These are phyloP conservation scores for Fragilaria crotonensis DNA, from an alignment of 108 stramenopile genomes.

Conservation along the genomic window DNA sequence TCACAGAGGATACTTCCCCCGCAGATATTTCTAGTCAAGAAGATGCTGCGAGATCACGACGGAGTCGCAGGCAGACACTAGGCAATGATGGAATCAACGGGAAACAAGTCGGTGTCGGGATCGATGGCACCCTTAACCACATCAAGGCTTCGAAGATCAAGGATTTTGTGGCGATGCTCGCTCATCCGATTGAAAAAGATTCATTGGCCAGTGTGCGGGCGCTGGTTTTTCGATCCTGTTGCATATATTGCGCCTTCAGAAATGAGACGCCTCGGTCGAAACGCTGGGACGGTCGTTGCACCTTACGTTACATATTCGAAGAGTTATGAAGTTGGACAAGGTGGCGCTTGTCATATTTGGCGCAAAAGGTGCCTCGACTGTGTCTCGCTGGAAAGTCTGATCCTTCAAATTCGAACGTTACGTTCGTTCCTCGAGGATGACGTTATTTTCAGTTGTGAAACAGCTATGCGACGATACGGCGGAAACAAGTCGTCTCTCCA, in stretches of 20 bases:
- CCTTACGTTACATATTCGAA: conserved; percentile 55
- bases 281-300: conserved; percentile 46
- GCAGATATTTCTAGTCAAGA: too few relatives aligned
- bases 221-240: conserved; percentile 47
- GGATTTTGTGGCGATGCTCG: not conserved
- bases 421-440: conserved; percentile 46
- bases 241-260: conserved; percentile 32
- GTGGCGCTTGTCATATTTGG: conserved; percentile 63
- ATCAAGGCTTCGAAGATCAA: not conserved
- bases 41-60: too few relatives aligned
- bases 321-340: conserved; percentile 74
- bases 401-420: conserved; percentile 40
- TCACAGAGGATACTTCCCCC: too few relatives aligned
- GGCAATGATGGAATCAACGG: too few relatives aligned
- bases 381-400: conserved; percentile 43
- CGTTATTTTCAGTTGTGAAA: conserved; percentile 36
- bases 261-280: conserved; percentile 50
- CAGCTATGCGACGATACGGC: conserved; percentile 17
- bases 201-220: conserved; percentile 61
- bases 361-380: conserved; percentile 47
- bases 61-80: too few relatives aligned
- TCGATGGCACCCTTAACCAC: too few relatives aligned
- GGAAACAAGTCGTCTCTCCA: conserved; percentile 18
- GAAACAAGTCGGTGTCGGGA: too few relatives aligned
- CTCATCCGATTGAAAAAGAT: conserved; percentile 3